Conservation (phyloP, 495 filamentous ascomycete genomes). For the Talaromyces wortmannii region DNA sequence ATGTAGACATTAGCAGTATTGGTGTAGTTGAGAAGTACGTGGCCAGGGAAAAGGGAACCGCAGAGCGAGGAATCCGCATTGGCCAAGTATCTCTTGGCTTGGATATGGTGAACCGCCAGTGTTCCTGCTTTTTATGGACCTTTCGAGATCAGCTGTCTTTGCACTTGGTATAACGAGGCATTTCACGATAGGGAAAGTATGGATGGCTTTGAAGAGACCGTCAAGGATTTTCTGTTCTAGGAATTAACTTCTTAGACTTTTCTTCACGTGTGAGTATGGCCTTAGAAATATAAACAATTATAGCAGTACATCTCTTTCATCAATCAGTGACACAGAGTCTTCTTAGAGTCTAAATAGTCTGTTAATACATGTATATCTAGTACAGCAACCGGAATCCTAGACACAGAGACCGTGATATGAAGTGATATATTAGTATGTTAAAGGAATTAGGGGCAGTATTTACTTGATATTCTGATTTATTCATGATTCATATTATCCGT, state of each 20-base stretch:
- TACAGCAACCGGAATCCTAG: too few species aligned
- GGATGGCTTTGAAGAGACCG: constrained; percentile 7
- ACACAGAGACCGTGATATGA: too few species aligned
- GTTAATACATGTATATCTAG: too few species aligned
- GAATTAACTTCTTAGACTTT: neutral
- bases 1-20: constrained; percentile 23
- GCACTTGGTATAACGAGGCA: constrained; percentile 21
- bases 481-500: too few species aligned
- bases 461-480: too few species aligned
- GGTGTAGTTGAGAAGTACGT: constrained; percentile 16
- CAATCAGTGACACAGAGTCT: too few species aligned
- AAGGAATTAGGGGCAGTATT: too few species aligned
- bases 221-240: constrained; percentile 1
- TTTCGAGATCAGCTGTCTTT: constrained; percentile 18
- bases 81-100: constrained; percentile 13
- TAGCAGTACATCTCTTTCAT: too few species aligned
- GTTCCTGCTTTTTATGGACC: constrained; percentile 16
- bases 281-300: too few species aligned
- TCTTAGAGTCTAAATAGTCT: too few species aligned
- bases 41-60: constrained; percentile 13
- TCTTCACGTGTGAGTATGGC: neutral
- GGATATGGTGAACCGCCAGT: constrained; percentile 15
- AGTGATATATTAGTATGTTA: too few species aligned
- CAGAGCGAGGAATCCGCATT: constrained; percentile 13
- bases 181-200: constrained; percentile 14